Conservation (phyloP, 345 rosid genomes). For the Salix caprea region DNA sequence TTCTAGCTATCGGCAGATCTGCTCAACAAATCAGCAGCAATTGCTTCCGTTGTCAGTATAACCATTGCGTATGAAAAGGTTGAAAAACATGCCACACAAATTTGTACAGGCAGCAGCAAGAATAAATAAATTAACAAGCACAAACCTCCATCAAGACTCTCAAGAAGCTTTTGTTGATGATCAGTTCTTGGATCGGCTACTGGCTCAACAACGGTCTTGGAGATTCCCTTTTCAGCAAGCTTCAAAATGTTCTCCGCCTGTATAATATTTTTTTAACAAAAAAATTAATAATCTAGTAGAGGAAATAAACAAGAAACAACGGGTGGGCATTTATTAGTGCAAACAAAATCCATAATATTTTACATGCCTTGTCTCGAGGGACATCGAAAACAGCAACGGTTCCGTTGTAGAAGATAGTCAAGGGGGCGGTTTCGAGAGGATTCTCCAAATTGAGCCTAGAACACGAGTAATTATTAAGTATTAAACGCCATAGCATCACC, state of each 20-base stretch:
- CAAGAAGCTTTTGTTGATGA: conserved; percentile 42
- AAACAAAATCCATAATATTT: background rate
- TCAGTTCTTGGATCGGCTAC: conserved; percentile 16
- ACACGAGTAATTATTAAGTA: background rate
- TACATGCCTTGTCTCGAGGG: conserved; percentile 48
- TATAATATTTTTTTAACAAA: background rate
- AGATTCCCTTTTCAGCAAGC: conserved; percentile 45
- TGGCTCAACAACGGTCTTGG: conserved; percentile 23
- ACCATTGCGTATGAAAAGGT: background rate
- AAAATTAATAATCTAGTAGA: background rate
- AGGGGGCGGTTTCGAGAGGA: conserved; percentile 43
- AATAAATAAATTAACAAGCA: background rate
- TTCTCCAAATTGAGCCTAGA: conserved; percentile 31
- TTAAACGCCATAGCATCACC: background rate
- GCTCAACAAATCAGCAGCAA: background rate
- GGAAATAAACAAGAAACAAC: background rate
- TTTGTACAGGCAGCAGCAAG: background rate
- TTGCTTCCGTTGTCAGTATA: no score
- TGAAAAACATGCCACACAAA: background rate
- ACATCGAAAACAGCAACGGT: conserved; percentile 61
- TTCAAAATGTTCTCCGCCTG: conserved; percentile 62
- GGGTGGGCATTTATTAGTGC: background rate
- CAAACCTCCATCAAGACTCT: conserved; percentile 56
- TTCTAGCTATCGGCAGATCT: conserved; percentile 73
- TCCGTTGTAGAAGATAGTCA: conserved; percentile 95